Evolutionary conservation across 2,329 filamentous ascomycete species (phyloP).

Genomic region (Escovopsis weberi): DNA sequence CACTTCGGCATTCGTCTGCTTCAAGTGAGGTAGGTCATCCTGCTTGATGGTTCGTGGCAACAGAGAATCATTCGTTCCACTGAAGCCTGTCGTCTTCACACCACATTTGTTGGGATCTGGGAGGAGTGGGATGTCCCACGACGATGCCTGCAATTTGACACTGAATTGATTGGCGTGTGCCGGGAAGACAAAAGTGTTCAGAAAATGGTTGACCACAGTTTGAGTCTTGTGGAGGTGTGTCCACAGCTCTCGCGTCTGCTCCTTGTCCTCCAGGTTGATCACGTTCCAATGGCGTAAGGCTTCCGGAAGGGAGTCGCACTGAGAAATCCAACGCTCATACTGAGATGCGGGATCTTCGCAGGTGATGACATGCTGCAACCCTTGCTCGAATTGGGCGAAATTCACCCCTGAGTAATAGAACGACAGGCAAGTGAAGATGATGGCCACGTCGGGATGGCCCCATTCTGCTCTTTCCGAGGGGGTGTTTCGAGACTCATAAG

Average conservation of each 20-base stretch:
- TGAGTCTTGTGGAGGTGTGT: conserved; percentile 31
- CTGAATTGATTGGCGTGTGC: conserved; percentile 49
- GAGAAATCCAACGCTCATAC: conserved; percentile 36
- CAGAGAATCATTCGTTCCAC: conserved; percentile 56
- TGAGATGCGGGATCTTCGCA: conserved; percentile 38
- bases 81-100: conserved; percentile 49
- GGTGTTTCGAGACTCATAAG: conserved; percentile 24
- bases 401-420: conserved; percentile 52
- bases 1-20: conserved; percentile 50
- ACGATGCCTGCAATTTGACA: conserved; percentile 47
- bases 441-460: conserved; percentile 52
- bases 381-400: conserved; percentile 31
- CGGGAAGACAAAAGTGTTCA: conserved; percentile 52
- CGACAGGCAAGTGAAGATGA: conserved; percentile 48
- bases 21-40: conserved; percentile 38
- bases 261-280: conserved; percentile 44
- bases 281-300: conserved; percentile 35
- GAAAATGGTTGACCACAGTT: conserved; percentile 41
- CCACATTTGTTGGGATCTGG: too few relatives aligned
- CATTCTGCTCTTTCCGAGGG: conserved; percentile 50
- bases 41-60: conserved; percentile 46
- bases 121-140: conserved; percentile 50
- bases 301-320: conserved; percentile 26
- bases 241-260: conserved; percentile 37
- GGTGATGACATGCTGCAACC: conserved; percentile 34